phyloP scores from a whole-genome alignment of 2,329 filamentous ascomycete species.

The Fusarium algeriense region DNA sequence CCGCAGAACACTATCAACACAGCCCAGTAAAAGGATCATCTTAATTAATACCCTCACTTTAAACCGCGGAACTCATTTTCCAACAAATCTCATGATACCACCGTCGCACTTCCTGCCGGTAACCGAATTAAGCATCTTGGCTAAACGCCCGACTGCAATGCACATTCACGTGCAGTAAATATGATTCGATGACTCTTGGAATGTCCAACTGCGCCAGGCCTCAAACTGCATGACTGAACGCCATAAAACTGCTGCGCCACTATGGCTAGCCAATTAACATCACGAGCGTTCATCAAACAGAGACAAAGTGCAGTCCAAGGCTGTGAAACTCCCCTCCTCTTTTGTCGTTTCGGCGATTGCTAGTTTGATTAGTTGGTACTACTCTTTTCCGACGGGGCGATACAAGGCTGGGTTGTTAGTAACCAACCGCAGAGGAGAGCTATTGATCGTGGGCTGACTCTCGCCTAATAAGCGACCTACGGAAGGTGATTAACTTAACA shows the following conservation, averaged over 20 bases:
- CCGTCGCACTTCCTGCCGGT: conserved; percentile 14
- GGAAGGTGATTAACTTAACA: too few relatives aligned
- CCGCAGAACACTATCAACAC: conserved; percentile 8
- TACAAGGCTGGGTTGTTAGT: conserved; percentile 31
- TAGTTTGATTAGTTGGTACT: conserved; percentile 8
- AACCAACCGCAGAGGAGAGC: background rate
- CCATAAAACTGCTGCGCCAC: conserved; percentile 25
- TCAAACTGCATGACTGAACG: conserved; percentile 19
- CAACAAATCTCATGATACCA: conserved; percentile 3
- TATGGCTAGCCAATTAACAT: conserved; percentile 1
- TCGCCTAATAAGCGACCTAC: background rate
- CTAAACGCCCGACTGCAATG: conserved; percentile 25
- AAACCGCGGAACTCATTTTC: conserved; percentile 1
- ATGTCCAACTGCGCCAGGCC: conserved; percentile 27
- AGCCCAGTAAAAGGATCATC: conserved; percentile 5
- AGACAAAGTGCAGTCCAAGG: conserved; percentile 27
- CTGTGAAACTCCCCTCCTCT: background rate
- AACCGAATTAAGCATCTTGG: conserved; percentile 29
- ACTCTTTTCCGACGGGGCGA: background rate
- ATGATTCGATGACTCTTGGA: conserved; percentile 10
- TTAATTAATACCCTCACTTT: conserved; percentile 15
- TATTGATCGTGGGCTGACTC: conserved; percentile 24
- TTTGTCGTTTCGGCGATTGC: conserved; percentile 9
- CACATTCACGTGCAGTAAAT: background rate
- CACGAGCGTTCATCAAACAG: background rate